phyloP scores from a whole-genome alignment of 2,329 filamentous ascomycete species.

The Ceratocystis papillata region DNA sequence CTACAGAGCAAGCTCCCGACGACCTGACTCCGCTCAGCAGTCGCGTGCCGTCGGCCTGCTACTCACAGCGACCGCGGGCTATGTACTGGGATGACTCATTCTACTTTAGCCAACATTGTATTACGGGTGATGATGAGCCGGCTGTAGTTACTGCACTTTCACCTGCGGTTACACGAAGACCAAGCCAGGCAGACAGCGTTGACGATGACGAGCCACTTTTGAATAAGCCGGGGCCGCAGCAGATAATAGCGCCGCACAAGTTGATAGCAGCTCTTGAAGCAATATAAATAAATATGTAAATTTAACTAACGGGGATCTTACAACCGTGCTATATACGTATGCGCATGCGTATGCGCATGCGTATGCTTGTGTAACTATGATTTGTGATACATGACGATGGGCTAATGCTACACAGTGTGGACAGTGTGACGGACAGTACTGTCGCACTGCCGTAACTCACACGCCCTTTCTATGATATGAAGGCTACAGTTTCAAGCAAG shows the following conservation, averaged over 20 bases:
- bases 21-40: slow-evolving; percentile 7
- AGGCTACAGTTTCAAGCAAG: too few relatives aligned
- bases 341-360: too few relatives aligned
- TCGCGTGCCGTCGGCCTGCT: slow-evolving; percentile 3
- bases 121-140: slow-evolving; percentile 17
- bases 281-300: background rate
- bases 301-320: background rate
- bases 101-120: background rate
- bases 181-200: slow-evolving; percentile 7
- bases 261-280: background rate
- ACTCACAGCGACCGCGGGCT: background rate
- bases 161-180: slow-evolving; percentile 2
- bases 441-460: too few relatives aligned
- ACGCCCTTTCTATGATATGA: background rate
- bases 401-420: background rate
- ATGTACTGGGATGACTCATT: slow-evolving; percentile 3
- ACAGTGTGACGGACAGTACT: background rate
- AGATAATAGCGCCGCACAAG: background rate
- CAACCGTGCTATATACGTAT: background rate
- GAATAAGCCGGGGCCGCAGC: background rate
- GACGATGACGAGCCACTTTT: slow-evolving; percentile 12
- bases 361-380: background rate
- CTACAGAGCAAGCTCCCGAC: background rate
- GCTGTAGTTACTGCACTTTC: slow-evolving; percentile 13
- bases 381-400: background rate